Percentiles rank a stretch among this genome's conserved stretches.
Evolutionary conservation across 225 moss, liverwort and hornwort genomes (phyloP).

Genomic region (Antitrichia curtipendula): DNA sequence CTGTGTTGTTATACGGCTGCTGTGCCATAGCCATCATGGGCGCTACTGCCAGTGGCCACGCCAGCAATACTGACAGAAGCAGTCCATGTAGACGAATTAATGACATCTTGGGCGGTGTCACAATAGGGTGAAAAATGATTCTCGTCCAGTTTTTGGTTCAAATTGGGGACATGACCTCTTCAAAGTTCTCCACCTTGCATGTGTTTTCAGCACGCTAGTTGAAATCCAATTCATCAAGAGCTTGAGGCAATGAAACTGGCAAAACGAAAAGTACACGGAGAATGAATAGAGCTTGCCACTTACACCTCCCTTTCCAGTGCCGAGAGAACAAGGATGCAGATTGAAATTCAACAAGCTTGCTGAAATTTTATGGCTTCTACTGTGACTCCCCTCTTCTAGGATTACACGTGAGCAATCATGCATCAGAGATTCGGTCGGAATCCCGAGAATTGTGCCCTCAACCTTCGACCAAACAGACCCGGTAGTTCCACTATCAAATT

Average conservation of each 20-base stretch:
- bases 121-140: neutral
- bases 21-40: neutral
- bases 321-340: neutral
- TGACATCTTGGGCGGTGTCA: neutral
- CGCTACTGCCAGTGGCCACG: neutral
- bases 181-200: neutral
- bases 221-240: neutral
- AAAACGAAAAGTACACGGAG: neutral
- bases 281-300: neutral
- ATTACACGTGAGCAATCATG: neutral
- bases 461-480: neutral
- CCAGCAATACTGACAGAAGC: neutral
- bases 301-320: neutral
- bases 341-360: neutral
- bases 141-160: no score
- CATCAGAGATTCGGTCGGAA: neutral
- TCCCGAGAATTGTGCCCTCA: neutral
- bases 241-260: neutral
- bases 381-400: neutral
- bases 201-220: neutral
- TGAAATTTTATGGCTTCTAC: neutral
- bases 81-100: neutral
- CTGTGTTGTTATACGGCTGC: conserved; percentile 3
- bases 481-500: neutral
- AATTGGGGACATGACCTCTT: neutral